Percentiles rank a stretch among this genome's conserved stretches.
phyloP scores from a whole-genome alignment of 139 green algal genomes.

The Coelastrella sp. region DNA sequence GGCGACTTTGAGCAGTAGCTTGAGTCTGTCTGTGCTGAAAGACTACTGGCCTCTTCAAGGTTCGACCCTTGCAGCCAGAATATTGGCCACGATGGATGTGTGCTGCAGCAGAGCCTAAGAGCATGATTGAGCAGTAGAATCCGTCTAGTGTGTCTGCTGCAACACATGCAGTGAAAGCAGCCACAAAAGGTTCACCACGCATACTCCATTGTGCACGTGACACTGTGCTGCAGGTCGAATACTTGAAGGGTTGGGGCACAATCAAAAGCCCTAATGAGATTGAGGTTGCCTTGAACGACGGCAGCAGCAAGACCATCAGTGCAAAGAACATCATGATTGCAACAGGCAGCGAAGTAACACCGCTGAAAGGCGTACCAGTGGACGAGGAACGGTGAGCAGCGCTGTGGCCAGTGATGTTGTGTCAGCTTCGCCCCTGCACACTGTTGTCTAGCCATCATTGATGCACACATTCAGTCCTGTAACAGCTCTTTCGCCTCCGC shows the following conservation, averaged over 20 bases:
- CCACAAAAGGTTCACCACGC: too few species aligned
- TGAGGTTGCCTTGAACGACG: slow-evolving; percentile 85
- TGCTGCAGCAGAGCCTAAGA: slow-evolving; percentile 85
- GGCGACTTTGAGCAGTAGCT: too few species aligned
- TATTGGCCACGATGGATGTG: slow-evolving; percentile 77
- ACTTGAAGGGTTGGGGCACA: slow-evolving; percentile 96
- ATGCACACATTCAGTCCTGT: background rate
- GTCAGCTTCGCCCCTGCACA: too few species aligned
- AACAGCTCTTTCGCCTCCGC: background rate
- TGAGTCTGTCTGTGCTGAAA: too few species aligned
- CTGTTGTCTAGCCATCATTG: background rate
- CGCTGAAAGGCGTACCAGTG: slow-evolving; percentile 90
- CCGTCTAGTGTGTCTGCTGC: too few species aligned
- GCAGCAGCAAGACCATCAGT: slow-evolving; percentile 57
- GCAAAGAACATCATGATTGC: slow-evolving; percentile 98
- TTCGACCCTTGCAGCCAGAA: too few species aligned
- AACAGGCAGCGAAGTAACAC: slow-evolving; percentile 94
- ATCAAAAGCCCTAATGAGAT: slow-evolving; percentile 85
- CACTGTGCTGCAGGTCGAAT: slow-evolving; percentile 77
- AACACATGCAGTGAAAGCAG: too few species aligned
- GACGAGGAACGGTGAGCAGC: slow-evolving; percentile 91
- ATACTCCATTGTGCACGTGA: too few species aligned
- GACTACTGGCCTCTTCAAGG: background rate
- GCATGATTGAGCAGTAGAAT: too few species aligned
- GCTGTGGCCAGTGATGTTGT: background rate